Conservation (phyloP, 805 yeast genomes). For the Ogataea ganodermae region DNA sequence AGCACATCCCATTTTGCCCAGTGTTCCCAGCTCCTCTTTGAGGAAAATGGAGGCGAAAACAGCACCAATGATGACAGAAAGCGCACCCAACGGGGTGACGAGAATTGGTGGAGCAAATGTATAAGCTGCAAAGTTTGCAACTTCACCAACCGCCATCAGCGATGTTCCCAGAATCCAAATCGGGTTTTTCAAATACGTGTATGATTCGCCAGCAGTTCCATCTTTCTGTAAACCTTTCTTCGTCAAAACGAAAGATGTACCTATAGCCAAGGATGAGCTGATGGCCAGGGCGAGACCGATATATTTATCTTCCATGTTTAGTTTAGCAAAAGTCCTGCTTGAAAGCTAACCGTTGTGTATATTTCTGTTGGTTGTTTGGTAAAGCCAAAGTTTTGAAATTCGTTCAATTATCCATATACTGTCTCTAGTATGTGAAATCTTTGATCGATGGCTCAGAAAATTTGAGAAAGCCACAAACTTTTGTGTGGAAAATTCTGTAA, state of each 20-base stretch:
- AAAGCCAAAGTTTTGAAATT: background rate
- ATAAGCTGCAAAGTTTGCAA: conserved; percentile 92
- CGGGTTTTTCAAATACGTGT: conserved; percentile 77
- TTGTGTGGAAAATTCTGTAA: background rate
- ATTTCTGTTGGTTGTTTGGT: background rate
- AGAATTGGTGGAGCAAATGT: conserved; percentile 93
- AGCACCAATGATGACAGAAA: conserved; percentile 89
- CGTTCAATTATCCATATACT: background rate
- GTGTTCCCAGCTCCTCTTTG: conserved; percentile 81
- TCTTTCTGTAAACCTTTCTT: conserved; percentile 76
- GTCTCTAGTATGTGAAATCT: background rate
- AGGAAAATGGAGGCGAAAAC: conserved; percentile 82
- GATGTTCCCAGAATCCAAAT: conserved; percentile 94
- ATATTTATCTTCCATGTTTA: conserved; percentile 72
- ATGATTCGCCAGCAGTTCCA: conserved; percentile 72
- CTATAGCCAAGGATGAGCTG: conserved; percentile 85
- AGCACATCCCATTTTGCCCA: conserved; percentile 93
- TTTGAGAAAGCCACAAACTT: background rate
- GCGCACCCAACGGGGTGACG: conserved; percentile 90
- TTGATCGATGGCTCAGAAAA: background rate
- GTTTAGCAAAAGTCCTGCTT: background rate
- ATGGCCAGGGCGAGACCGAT: conserved; percentile 88
- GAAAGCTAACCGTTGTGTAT: background rate
- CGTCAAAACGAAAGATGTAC: conserved; percentile 86
- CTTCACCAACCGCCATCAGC: conserved; percentile 88